Evolutionary conservation across 2,329 filamentous ascomycete species (phyloP), one percentile per base, ranked within the genome.

Genomic region (Aureobasidium sp.): DNA sequence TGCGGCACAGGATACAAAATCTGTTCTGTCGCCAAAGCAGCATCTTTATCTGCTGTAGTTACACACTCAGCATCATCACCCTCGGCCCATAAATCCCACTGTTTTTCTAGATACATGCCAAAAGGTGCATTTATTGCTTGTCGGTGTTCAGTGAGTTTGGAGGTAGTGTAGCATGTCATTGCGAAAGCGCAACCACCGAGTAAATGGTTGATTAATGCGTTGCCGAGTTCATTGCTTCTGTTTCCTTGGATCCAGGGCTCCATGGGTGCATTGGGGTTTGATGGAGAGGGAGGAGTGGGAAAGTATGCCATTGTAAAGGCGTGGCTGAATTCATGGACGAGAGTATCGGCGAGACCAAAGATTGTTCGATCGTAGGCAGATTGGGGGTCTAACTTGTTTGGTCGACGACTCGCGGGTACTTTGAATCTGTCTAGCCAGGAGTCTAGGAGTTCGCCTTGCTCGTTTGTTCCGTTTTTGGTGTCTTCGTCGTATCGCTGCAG

Each of bases 161-260:
- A 48, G 1, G 10, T 8, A 7, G 3, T 21, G 29, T 49, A 49
- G 11, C 9, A 2, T 1, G 2, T 7, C 47, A 49, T 34, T 6
- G 47, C 9, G 8, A 15, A 34, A 21, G 47, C 11, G 1, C 13
- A 16, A 5, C 50, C 50, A 3, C 50, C 50, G 5, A 54, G 15
- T 3, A 54, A 3, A 2, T 30, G 16, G 6, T 15, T 1, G 2
- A n/a, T 41, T 2, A 42, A 13, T 3, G 50, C 50, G 6, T 3
- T 7, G 3, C 53, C 53, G 2, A 44, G 9, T n/a, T 57, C 53
- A 3, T 57, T 57, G 15, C 29, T 27, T 36, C 39, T 57, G 29
- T 57, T 21, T 15, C 53, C 53, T 27, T 44, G 16, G 16, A 57
- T 21, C 53, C 53, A 57, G 5, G 53, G 39, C 8, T 45, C 39